These are phyloP conservation scores for Amauroascus verrucosus DNA, from an alignment of 2,329 filamentous ascomycete species.

Conservation along the genomic window DNA sequence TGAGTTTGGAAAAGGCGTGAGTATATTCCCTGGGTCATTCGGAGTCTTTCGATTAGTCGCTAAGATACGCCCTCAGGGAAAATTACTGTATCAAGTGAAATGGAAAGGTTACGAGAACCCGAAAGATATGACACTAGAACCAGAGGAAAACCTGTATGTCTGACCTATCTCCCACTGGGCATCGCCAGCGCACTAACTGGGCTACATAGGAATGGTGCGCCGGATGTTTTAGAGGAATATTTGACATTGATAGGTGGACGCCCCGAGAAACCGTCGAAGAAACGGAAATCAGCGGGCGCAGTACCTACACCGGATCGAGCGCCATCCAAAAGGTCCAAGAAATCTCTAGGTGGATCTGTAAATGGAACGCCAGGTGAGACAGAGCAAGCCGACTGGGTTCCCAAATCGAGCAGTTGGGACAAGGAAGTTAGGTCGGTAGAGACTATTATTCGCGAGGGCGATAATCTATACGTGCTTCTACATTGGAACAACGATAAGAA, in stretches of 20 bases:
- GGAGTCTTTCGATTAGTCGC: constrained; percentile 9
- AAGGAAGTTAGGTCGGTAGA: constrained; percentile 33
- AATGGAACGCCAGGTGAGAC: constrained; percentile 18
- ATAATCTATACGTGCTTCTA: constrained; percentile 32
- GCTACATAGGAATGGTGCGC: constrained; percentile 30
- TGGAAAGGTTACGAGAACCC: constrained; percentile 40
- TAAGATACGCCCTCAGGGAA: constrained; percentile 23
- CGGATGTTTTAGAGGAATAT: constrained; percentile 34
- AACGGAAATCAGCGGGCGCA: constrained; percentile 22
- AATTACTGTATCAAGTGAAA: constrained; percentile 35
- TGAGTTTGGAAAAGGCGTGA: constrained; percentile 29
- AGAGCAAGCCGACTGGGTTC: constrained; percentile 30
- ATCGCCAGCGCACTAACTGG: constrained; percentile 14
- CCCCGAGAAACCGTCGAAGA: constrained; percentile 24
- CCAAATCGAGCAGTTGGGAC: constrained; percentile 36
- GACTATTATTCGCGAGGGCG: constrained; percentile 33
- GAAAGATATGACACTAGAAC: constrained; percentile 38
- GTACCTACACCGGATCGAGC: constrained; percentile 21
- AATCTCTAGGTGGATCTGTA: constrained; percentile 9
- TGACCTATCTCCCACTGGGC: not conserved
- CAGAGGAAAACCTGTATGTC: constrained; percentile 35
- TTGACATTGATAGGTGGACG: constrained; percentile 34
- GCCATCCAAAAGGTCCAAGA: constrained; percentile 24
- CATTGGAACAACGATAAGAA: constrained; percentile 38
- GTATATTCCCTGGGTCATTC: constrained; percentile 8